phyloP scores from a whole-genome alignment of 73 alveolate genomes.

The Stentor coeruleus region DNA sequence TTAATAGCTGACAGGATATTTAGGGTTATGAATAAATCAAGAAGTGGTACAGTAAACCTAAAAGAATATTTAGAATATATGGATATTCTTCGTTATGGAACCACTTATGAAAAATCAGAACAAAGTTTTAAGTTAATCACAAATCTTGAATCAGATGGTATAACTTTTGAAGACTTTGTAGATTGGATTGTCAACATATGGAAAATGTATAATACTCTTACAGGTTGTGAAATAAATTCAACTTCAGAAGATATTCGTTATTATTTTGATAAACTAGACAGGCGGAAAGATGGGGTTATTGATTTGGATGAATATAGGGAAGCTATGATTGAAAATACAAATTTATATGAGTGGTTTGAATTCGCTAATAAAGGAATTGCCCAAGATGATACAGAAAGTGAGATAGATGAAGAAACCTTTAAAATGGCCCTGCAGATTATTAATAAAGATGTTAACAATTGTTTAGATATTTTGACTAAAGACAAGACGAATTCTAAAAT shows the following conservation, averaged over 20 bases:
- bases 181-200: background rate
- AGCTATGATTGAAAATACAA: background rate
- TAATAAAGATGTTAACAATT: background rate
- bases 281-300: conserved; percentile 28
- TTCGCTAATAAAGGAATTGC: background rate
- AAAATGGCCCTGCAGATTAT: too few relatives aligned
- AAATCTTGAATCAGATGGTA: background rate
- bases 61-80: background rate
- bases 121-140: background rate
- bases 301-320: conserved; percentile 29
- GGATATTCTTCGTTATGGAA: background rate
- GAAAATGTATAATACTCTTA: background rate
- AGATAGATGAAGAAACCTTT: background rate
- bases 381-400: background rate
- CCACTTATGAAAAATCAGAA: background rate
- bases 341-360: conserved; percentile 12
- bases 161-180: background rate
- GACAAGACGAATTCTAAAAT: too few relatives aligned
- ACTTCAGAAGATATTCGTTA: background rate
- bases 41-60: background rate
- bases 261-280: conserved; percentile 29
- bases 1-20: background rate
- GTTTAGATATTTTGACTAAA: background rate
- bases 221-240: background rate
- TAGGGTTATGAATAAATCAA: background rate